phyloP scores from a whole-genome alignment of 1,284 basidiomycete genomes.

The Rhodotorula sp. region DNA sequence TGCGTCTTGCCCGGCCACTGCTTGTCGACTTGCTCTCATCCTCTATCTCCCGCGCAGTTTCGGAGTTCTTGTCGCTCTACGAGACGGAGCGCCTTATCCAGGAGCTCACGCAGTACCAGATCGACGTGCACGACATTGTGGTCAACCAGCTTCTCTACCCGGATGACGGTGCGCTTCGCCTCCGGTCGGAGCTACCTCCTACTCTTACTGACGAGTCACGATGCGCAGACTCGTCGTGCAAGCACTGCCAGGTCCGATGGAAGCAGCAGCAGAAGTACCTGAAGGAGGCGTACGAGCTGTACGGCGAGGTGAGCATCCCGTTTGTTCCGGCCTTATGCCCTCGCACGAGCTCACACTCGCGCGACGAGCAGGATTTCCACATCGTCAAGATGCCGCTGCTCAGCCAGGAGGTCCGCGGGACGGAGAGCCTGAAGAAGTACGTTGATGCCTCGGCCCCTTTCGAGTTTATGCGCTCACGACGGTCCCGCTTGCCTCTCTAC shows the following conservation, averaged over 20 bases:
- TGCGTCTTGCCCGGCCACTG: not conserved
- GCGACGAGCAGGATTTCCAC: conserved; percentile 76
- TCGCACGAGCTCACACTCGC: no score
- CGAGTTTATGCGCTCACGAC: not conserved
- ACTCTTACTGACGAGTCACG: not conserved
- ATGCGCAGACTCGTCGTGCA: conserved; percentile 73
- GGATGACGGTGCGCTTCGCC: conserved; percentile 67
- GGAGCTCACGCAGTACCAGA: conserved; percentile 92
- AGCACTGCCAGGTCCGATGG: conserved; percentile 90
- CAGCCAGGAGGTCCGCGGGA: conserved; percentile 94
- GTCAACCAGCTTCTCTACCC: conserved; percentile 97
- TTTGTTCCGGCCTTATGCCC: no score
- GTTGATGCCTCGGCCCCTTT: not conserved
- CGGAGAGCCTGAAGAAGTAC: conserved; percentile 82
- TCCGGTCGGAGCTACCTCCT: no score
- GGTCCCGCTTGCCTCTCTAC: not conserved
- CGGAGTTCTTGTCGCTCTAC: conserved; percentile 77
- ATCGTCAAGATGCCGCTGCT: conserved; percentile 88
- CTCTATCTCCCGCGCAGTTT: conserved; percentile 22
- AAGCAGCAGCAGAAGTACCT: conserved; percentile 99
- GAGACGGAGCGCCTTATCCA: conserved; percentile 98
- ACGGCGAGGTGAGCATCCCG: conserved; percentile 50
- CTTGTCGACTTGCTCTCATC: not conserved
- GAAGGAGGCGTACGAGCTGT: conserved; percentile 88
- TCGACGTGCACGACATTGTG: conserved; percentile 98